Conservation (phyloP, 2,329 filamentous ascomycete genomes). For the Alternaria consortialis region DNA sequence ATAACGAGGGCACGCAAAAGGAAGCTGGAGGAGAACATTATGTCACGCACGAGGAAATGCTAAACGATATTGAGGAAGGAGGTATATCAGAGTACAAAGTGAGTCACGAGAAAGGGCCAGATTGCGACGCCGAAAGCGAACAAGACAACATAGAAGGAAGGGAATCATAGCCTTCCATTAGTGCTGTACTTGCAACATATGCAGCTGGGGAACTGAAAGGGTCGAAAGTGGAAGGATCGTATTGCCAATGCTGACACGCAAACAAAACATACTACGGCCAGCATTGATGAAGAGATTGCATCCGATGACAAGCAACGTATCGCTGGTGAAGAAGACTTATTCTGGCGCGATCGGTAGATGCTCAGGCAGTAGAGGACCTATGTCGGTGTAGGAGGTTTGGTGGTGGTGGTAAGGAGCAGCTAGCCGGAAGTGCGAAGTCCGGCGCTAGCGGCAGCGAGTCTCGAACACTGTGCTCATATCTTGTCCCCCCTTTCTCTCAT, state of each 20-base stretch:
- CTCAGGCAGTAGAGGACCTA: not conserved
- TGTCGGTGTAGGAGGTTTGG: not conserved
- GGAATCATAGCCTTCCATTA: not conserved
- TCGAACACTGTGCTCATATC: not conserved
- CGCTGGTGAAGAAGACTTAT: not conserved
- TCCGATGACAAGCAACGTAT: not conserved
- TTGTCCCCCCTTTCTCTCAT: not conserved
- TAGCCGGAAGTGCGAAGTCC: not conserved
- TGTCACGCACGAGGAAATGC: not conserved
- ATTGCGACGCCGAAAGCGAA: not conserved
- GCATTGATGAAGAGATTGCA: not conserved
- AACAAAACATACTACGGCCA: not conserved
- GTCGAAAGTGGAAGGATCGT: not conserved
- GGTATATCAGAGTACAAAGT: not conserved
- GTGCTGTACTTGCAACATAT: not conserved
- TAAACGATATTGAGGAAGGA: not conserved
- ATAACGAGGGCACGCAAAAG: not conserved
- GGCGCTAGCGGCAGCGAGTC: not conserved
- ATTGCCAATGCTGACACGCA: not conserved
- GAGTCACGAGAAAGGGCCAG: not conserved
- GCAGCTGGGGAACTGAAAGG: not conserved
- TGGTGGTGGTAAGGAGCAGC: not conserved
- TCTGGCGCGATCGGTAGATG: not conserved
- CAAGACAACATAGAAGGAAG: not conserved
- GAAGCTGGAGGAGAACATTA: not conserved